These are phyloP conservation scores for Cadophora sp. DNA, from an alignment of 2,329 filamentous ascomycete species.

Conservation along the genomic window DNA sequence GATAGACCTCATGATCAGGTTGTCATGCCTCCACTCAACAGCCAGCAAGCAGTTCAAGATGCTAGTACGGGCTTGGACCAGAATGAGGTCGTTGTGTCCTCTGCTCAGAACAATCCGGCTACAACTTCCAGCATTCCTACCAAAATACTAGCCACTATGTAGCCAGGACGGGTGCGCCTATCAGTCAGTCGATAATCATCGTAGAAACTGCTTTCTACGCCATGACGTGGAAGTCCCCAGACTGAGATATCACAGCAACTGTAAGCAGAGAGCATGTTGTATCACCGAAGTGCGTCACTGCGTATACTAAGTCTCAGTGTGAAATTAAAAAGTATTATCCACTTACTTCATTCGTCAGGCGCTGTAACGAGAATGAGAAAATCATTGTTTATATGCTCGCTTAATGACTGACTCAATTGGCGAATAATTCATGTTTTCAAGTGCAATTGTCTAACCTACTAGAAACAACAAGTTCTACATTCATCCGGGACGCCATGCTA, in stretches of 20 bases:
- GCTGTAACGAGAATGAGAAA: background rate
- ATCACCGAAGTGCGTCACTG: too few species aligned
- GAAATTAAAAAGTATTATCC: background rate
- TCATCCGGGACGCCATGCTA: background rate
- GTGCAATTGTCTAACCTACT: background rate
- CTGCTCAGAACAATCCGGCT: too few species aligned
- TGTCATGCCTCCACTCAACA: background rate
- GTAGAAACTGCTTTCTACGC: too few species aligned
- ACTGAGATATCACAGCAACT: too few species aligned
- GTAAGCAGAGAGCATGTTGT: too few species aligned
- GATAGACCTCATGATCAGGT: background rate
- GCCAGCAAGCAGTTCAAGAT: background rate
- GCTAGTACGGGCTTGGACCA: background rate
- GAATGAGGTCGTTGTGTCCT: background rate
- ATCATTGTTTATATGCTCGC: background rate
- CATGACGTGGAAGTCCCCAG: too few species aligned
- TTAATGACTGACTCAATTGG: background rate
- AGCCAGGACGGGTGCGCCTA: background rate
- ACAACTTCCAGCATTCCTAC: too few species aligned
- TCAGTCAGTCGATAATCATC: too few species aligned
- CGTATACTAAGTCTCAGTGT: background rate
- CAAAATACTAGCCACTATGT: background rate
- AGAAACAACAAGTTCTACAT: background rate
- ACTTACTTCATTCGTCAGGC: background rate
- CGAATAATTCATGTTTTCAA: slow-evolving; percentile 2